Evolutionary conservation across 2,329 filamentous ascomycete species (phyloP).

Genomic region (Epichloe amarillans): DNA sequence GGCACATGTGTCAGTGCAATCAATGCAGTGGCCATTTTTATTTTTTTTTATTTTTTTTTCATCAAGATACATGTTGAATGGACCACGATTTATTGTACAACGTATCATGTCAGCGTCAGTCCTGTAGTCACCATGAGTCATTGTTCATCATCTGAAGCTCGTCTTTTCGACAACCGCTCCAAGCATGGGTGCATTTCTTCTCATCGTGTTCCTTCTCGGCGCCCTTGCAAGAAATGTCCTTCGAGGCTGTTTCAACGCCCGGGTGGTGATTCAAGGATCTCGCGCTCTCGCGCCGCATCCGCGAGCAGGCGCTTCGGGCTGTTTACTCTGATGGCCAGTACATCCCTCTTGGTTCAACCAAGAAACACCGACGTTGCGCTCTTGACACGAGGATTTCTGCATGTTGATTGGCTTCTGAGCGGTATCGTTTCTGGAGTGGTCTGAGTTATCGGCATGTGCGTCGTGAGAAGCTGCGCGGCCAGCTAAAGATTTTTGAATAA

Average conservation of each 20-base stretch:
- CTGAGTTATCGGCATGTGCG: no score
- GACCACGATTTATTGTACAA: background rate
- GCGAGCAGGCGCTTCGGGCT: constrained; percentile 8
- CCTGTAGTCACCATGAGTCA: background rate
- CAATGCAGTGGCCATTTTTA: background rate
- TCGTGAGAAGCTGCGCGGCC: constrained; percentile 14
- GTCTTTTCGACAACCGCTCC: background rate
- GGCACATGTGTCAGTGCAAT: background rate
- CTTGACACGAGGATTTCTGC: background rate
- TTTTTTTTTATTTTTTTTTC: no score
- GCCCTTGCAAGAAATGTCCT: background rate
- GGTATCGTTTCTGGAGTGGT: background rate
- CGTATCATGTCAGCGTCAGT: background rate
- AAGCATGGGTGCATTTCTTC: background rate
- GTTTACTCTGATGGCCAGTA: constrained; percentile 3
- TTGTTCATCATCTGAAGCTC: background rate
- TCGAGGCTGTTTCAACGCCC: constrained; percentile 7
- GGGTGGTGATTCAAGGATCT: constrained; percentile 17
- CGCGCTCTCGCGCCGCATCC: constrained; percentile 16
- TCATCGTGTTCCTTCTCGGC: no score
- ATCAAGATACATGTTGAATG: background rate
- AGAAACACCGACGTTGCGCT: background rate
- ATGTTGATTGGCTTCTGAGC: background rate
- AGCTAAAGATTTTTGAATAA: constrained; percentile 30
- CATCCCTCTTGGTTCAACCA: background rate